Conservation (phyloP, 495 filamentous ascomycete species). For the Aspergillus leporis region DNA sequence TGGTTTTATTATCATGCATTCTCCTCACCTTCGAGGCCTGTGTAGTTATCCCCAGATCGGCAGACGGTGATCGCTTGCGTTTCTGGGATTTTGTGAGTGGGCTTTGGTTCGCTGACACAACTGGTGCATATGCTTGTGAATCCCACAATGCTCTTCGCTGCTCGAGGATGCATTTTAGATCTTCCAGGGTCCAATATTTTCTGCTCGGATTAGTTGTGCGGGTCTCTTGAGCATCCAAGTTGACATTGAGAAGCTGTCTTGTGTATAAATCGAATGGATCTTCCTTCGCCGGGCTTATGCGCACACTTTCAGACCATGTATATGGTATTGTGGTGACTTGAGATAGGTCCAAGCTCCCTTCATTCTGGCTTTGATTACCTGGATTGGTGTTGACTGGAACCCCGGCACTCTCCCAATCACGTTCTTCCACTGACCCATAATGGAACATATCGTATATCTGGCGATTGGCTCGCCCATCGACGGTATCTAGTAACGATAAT, state of each 20-base stretch:
- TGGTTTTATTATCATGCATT: background rate
- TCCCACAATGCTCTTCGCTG: slow-evolving; percentile 22
- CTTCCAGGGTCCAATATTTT: slow-evolving; percentile 27
- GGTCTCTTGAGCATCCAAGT: slow-evolving; percentile 4
- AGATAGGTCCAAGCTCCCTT: background rate
- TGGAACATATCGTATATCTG: background rate
- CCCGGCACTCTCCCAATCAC: background rate
- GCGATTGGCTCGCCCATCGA: no score
- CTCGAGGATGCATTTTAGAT: slow-evolving; percentile 25
- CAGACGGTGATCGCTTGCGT: background rate
- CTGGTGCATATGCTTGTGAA: background rate
- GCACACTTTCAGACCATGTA: background rate
- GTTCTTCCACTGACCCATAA: background rate
- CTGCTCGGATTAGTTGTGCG: background rate
- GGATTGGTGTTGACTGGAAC: background rate
- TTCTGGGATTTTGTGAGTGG: slow-evolving; percentile 2
- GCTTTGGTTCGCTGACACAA: background rate
- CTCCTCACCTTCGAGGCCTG: background rate
- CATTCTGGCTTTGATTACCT: background rate
- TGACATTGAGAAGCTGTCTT: slow-evolving; percentile 19
- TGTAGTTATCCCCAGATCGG: background rate
- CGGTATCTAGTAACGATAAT: background rate
- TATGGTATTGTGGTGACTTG: background rate
- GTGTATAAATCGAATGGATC: slow-evolving; percentile 17
- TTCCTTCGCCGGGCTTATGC: slow-evolving; percentile 13